Conservation (phyloP, 768 basidiomycete genomes). For the Antrodiella citrinella region DNA sequence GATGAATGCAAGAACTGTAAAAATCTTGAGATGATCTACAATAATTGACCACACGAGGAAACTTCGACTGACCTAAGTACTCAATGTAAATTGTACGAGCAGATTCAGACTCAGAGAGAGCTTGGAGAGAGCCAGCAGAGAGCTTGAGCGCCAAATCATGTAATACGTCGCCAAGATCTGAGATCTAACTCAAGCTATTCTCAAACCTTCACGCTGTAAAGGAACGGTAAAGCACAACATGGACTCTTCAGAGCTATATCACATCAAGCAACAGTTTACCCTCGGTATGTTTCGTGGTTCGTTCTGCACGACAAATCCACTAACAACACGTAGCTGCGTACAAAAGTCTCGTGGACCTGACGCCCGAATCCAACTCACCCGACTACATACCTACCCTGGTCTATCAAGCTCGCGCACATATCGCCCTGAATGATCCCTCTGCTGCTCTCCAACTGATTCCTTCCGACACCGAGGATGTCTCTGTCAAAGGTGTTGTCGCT, state of each 20-base stretch:
- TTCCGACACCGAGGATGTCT: slow-evolving; percentile 49
- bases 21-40: too few species aligned
- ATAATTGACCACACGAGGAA: too few species aligned
- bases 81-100: too few species aligned
- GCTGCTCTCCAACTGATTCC: slow-evolving; percentile 52
- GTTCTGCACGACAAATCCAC: background rate
- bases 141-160: too few species aligned
- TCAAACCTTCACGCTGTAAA: too few species aligned
- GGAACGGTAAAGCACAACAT: too few species aligned
- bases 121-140: too few species aligned
- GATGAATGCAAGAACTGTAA: too few species aligned
- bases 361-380: slow-evolving; percentile 52
- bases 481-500: slow-evolving; percentile 61
- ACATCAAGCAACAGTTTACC: slow-evolving; percentile 68
- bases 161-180: too few species aligned
- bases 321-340: slow-evolving; percentile 46
- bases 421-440: slow-evolving; percentile 57
- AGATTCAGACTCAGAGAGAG: too few species aligned
- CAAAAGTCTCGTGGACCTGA: slow-evolving; percentile 45
- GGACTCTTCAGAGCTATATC: slow-evolving; percentile 58
- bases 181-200: too few species aligned
- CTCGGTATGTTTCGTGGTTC: slow-evolving; percentile 37
- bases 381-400: slow-evolving; percentile 61
- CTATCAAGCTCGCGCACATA: slow-evolving; percentile 71
- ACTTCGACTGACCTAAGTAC: too few species aligned